Conservation (phyloP, 352 stramenopile genomes). For the Pythium dissotocum region DNA sequence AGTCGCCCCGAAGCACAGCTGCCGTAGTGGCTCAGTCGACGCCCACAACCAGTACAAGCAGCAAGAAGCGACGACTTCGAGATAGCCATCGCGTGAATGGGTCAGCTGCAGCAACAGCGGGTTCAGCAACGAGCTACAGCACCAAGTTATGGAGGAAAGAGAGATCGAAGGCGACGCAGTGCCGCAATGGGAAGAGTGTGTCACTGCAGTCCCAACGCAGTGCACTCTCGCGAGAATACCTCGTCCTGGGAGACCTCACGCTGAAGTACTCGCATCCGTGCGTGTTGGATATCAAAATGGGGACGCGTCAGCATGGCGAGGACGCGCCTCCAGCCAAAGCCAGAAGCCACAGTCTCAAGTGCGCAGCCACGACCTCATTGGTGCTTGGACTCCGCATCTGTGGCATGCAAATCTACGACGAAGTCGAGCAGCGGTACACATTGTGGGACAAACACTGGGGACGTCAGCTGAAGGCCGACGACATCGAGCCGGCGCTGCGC, state of each 20-base stretch:
- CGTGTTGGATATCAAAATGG: slow-evolving; percentile 85
- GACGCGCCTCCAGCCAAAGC: slow-evolving; percentile 67
- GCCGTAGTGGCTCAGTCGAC: not conserved
- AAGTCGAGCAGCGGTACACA: slow-evolving; percentile 54
- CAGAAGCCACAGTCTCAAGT: slow-evolving; percentile 73
- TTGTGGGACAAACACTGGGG: slow-evolving; percentile 85
- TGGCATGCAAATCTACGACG: slow-evolving; percentile 82
- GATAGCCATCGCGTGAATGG: not conserved
- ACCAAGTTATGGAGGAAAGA: slow-evolving; percentile 67
- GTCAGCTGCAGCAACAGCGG: not conserved
- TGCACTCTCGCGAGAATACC: slow-evolving; percentile 41
- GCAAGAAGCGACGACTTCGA: slow-evolving; percentile 26
- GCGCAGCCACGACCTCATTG: slow-evolving; percentile 69
- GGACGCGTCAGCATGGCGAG: slow-evolving; percentile 72
- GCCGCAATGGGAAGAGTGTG: not conserved
- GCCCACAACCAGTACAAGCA: not conserved
- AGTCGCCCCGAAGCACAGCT: not conserved
- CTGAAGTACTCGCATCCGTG: slow-evolving; percentile 58
- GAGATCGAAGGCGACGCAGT: slow-evolving; percentile 21
- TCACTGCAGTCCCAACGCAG: not conserved
- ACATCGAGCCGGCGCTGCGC: slow-evolving; percentile 63
- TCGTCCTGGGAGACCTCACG: slow-evolving; percentile 75
- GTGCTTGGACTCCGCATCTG: slow-evolving; percentile 69
- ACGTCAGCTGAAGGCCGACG: slow-evolving; percentile 45
- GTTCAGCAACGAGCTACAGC: slow-evolving; percentile 43